These are phyloP conservation scores for Phytopythium chamaehyphon DNA, from an alignment of 352 stramenopile genomes.

Conservation along the genomic window DNA sequence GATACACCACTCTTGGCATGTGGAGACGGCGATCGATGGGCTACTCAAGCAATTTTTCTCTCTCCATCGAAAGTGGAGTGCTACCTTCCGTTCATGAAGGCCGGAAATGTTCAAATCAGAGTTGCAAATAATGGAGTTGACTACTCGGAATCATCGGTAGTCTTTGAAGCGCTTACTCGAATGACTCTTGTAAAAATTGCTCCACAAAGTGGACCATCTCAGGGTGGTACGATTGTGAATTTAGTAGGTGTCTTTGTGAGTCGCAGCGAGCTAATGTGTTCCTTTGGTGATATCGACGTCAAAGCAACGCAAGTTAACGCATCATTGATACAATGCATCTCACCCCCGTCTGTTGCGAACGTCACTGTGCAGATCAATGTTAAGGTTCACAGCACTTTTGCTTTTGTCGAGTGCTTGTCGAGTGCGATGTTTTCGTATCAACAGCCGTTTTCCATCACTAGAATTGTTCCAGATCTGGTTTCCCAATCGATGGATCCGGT, in stretches of 20 bases:
- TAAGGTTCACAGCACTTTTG: slow-evolving; percentile 25
- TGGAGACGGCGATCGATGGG: slow-evolving; percentile 31
- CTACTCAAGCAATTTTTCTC: slow-evolving; percentile 28
- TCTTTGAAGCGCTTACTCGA: slow-evolving; percentile 27
- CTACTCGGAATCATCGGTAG: slow-evolving; percentile 18
- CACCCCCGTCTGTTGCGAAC: slow-evolving; percentile 13
- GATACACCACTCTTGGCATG: slow-evolving; percentile 38
- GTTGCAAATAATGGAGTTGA: slow-evolving; percentile 63
- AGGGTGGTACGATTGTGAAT: slow-evolving; percentile 34
- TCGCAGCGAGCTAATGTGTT: slow-evolving; percentile 27
- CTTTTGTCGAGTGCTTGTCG: slow-evolving; percentile 8
- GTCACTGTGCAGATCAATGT: slow-evolving; percentile 15
- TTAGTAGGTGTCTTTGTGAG: slow-evolving; percentile 34
- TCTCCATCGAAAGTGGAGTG: slow-evolving; percentile 49
- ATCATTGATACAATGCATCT: slow-evolving; percentile 28
- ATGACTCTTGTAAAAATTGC: slow-evolving; percentile 32
- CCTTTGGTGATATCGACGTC: slow-evolving; percentile 31
- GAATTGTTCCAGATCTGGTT: slow-evolving; percentile 25
- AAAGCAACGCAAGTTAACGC: slow-evolving; percentile 14
- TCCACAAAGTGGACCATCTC: slow-evolving; percentile 22
- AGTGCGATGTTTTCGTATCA: slow-evolving; percentile 23
- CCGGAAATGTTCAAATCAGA: slow-evolving; percentile 33
- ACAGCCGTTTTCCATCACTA: slow-evolving; percentile 15
- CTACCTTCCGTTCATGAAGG: slow-evolving; percentile 35
- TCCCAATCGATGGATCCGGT: slow-evolving; percentile 17